Percentiles rank a stretch among this genome's conserved stretches.
Conservation (phyloP, 192 early-diverging fungal species). For the Phycomyces nitens region DNA sequence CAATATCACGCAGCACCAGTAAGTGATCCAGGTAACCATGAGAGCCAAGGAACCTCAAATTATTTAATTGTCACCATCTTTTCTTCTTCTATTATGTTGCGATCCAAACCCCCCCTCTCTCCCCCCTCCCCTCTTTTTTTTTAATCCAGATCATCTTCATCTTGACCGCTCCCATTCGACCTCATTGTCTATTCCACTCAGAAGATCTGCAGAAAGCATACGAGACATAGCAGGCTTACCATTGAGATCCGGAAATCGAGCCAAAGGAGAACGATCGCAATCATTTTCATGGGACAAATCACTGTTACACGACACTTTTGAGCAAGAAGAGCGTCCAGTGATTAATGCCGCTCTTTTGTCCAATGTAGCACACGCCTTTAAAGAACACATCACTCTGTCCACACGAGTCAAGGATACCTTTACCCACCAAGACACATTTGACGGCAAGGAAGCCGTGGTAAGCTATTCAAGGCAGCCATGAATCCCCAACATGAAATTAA, state of each 20-base stretch:
- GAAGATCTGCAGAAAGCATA: slow-evolving; percentile 25
- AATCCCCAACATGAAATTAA: too few species aligned
- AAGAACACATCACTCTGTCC: slow-evolving; percentile 50
- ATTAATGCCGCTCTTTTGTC: slow-evolving; percentile 77
- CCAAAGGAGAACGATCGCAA: slow-evolving; percentile 28
- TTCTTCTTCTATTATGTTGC: too few species aligned
- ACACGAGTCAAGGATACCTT: slow-evolving; percentile 73
- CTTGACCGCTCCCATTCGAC: background rate
- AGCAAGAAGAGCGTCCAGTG: slow-evolving; percentile 31
- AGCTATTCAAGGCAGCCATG: slow-evolving; percentile 1
- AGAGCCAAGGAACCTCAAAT: background rate
- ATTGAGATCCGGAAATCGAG: background rate
- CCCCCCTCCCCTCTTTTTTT: background rate
- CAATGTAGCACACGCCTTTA: slow-evolving; percentile 63
- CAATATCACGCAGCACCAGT: slow-evolving; percentile 22
- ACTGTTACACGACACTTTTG: background rate
- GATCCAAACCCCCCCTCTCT: background rate
- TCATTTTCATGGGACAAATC: slow-evolving; percentile 27
- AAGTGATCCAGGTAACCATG: slow-evolving; percentile 6
- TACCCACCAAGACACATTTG: slow-evolving; percentile 81
- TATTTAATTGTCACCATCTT: background rate
- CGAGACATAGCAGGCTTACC: slow-evolving; percentile 13
- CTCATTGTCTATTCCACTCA: slow-evolving; percentile 13
- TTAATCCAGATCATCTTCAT: background rate
- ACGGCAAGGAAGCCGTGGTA: slow-evolving; percentile 86